These are phyloP conservation scores for Entomortierella lignicola DNA, from an alignment of 192 early-diverging fungal genomes.

Conservation along the genomic window DNA sequence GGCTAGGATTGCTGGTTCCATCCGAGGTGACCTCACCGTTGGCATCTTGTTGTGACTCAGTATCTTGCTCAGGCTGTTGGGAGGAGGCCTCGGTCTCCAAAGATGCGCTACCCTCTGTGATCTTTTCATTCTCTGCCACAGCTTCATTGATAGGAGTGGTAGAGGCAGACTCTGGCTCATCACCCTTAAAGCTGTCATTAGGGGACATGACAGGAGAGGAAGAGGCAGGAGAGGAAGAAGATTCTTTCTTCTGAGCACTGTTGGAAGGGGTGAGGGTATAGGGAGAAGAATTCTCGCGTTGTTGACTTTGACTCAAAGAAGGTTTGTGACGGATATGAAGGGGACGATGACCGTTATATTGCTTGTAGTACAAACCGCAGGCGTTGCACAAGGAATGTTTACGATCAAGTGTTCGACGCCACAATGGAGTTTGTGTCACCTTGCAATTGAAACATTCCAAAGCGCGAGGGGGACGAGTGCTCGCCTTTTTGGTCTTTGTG, in stretches of 20 bases:
- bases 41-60: constrained; percentile 9
- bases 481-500: constrained; percentile 54
- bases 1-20: constrained; percentile 3
- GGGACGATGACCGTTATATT: constrained; percentile 69
- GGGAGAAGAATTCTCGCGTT: constrained; percentile 47
- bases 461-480: constrained; percentile 58
- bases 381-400: constrained; percentile 88
- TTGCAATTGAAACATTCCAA: constrained; percentile 82
- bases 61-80: constrained; percentile 6
- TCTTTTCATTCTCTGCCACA: background rate
- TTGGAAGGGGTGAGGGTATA: constrained; percentile 51
- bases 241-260: background rate
- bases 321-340: constrained; percentile 68
- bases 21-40: background rate
- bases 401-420: constrained; percentile 82
- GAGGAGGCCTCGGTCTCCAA: background rate
- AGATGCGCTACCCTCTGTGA: background rate
- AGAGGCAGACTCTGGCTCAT: constrained; percentile 27
- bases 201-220: constrained; percentile 32
- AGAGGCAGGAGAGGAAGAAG: constrained; percentile 8
- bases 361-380: constrained; percentile 78
- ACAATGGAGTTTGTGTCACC: constrained; percentile 80
- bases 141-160: background rate
- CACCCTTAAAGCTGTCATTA: constrained; percentile 27
- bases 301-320: constrained; percentile 42